These are phyloP conservation scores for Chaetoscypha palmicola DNA, from an alignment of 2,329 filamentous ascomycete species.

Conservation along the genomic window DNA sequence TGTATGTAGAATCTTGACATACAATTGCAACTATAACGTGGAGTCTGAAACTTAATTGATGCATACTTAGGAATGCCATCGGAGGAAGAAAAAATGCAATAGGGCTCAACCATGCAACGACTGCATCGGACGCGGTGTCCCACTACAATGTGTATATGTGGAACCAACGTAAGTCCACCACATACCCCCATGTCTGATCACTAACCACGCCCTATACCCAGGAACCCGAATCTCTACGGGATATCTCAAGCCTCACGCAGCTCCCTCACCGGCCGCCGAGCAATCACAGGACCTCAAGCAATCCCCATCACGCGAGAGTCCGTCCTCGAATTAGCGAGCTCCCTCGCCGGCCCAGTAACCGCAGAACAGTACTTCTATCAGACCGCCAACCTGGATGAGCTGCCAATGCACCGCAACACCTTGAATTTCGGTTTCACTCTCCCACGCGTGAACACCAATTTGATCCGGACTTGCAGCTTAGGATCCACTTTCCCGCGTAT, in stretches of 20 bases:
- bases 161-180: not conserved
- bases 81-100: conserved; percentile 6
- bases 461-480: not conserved
- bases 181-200: not conserved
- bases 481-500: not conserved
- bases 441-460: not conserved
- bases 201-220: not conserved
- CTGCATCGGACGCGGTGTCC: not conserved
- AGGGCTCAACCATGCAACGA: not conserved
- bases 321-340: not conserved
- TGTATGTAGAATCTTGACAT: not conserved
- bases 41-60: no score
- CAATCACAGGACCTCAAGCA: not conserved
- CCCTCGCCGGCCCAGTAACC: not conserved
- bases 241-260: not conserved
- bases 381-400: not conserved
- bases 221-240: not conserved
- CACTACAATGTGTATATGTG: not conserved
- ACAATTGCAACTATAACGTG: not conserved
- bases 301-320: conserved; percentile 4
- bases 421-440: not conserved
- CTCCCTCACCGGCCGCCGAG: not conserved
- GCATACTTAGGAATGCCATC: conserved; percentile 3
- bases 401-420: not conserved
- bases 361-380: not conserved